Base-by-base conservation (phyloP, 1,284 basidiomycete genomes). In the Pseudozyma pruni region DNA sequence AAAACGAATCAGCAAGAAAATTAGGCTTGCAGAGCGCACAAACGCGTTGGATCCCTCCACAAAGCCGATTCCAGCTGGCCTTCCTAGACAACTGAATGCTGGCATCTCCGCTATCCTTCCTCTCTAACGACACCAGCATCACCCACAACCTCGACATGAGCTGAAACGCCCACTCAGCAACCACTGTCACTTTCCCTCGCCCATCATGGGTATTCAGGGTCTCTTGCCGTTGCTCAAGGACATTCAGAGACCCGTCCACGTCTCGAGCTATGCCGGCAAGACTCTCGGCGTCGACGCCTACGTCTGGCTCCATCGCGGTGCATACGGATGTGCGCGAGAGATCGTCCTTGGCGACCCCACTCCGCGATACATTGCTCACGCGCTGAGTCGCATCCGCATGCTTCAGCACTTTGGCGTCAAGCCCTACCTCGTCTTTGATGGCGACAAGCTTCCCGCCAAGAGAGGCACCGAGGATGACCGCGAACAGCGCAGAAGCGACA, bases 221-320 rank as follows among this genome's bases (percentile, higher is more conserved):
- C 87, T 98, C 33, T 85, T 98, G 31, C 92, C 94, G 23, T 87
- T 95, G 29, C 87, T 98, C 75, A 96, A 94, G 85, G 89, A 94
- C 54, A 93, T 95, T 51, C 37, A 56, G 48, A 59, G 19, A 5
- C 53, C 70, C 23, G 64, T 69, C 9, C 67, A 79, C 46, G 55
- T 79, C 31, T 66, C 70, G 25, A 51, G 55, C 43, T 74, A 75
- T 50, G 60, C 67, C 0, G 80, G 80, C 40, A 66, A 57, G 57
- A 83, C 81, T 1, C 83, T 93, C 34, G 92, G 90, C 3, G 88
- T 93, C 41, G 91, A 94, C 85, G 91, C 89, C 40, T 97, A 98
- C 83, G 94, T 95, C 43, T 98, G 95, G 95, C 87, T 99, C n/a
- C 96, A 98, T 83, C 89, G 90, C 73, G 96, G 94, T 11, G 89